Percentiles rank a stretch among this genome's conserved stretches.
phyloP scores from a whole-genome alignment of 2,329 filamentous ascomycete genomes.

The Sporothrix brunneoviolacea region DNA sequence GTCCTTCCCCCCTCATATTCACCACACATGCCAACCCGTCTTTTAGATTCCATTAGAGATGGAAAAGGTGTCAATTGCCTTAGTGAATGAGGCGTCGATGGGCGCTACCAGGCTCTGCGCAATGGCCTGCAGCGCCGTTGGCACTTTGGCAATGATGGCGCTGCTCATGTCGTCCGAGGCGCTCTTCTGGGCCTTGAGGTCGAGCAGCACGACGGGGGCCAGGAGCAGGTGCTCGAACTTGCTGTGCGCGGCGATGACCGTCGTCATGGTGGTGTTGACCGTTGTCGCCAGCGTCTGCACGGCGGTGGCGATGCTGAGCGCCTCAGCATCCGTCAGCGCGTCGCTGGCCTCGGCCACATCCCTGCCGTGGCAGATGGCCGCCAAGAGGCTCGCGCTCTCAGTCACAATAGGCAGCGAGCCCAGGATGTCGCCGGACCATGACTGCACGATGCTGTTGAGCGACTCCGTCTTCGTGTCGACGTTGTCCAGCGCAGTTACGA shows the following conservation, averaged over 20 bases:
- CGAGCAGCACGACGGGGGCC: slow-evolving; percentile 36
- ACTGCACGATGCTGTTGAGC: slow-evolving; percentile 24
- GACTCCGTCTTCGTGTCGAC: slow-evolving; percentile 1
- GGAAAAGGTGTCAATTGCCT: slow-evolving; percentile 26
- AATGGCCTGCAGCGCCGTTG: slow-evolving; percentile 24
- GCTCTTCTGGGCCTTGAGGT: slow-evolving; percentile 33
- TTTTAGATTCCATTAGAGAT: slow-evolving; percentile 6
- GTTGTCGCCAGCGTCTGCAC: slow-evolving; percentile 29
- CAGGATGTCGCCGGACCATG: slow-evolving; percentile 34
- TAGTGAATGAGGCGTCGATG: slow-evolving; percentile 33
- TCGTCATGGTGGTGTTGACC: slow-evolving; percentile 33
- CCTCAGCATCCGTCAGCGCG: slow-evolving; percentile 32
- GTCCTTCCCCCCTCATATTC: too few relatives aligned
- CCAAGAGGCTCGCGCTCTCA: slow-evolving; percentile 33
- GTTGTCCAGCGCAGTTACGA: slow-evolving; percentile 6
- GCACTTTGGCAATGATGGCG: slow-evolving; percentile 35
- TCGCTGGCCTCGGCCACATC: slow-evolving; percentile 30
- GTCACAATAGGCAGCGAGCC: slow-evolving; percentile 35
- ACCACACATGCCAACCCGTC: too few relatives aligned
- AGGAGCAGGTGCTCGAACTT: slow-evolving; percentile 39
- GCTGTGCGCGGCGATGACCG: slow-evolving; percentile 33
- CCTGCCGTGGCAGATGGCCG: slow-evolving; percentile 33
- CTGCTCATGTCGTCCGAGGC: slow-evolving; percentile 33
- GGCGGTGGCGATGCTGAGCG: slow-evolving; percentile 32
- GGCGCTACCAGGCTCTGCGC: slow-evolving; percentile 31